Evolutionary conservation across 2,329 filamentous ascomycete genomes (phyloP).

Genomic region (Fusarium buxicola): DNA sequence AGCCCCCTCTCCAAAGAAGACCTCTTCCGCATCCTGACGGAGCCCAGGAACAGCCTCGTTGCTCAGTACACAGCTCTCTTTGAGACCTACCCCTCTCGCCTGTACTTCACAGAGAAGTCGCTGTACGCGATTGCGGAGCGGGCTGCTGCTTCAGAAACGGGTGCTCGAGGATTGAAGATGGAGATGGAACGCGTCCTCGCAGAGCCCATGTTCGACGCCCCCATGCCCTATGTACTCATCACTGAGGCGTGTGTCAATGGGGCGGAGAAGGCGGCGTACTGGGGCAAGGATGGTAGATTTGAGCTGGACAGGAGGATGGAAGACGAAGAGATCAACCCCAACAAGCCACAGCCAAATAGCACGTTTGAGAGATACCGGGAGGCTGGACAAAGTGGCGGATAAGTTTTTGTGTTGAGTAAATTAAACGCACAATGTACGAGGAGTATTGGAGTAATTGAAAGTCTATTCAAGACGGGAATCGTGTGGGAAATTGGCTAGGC

Average conservation of each 20-base stretch:
- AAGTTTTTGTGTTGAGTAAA: constrained; percentile 25
- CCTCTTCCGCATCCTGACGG: constrained; percentile 88
- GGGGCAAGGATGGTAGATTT: constrained; percentile 76
- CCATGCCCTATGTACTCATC: constrained; percentile 79
- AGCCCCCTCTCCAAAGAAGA: constrained; percentile 75
- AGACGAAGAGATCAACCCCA: constrained; percentile 65
- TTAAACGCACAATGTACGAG: constrained; percentile 1
- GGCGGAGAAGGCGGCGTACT: constrained; percentile 68
- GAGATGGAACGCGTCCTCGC: constrained; percentile 83
- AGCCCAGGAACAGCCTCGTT: constrained; percentile 88
- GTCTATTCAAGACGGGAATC: constrained; percentile 23
- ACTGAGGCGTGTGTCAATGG: constrained; percentile 76
- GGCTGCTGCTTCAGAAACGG: constrained; percentile 73
- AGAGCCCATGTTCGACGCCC: constrained; percentile 85
- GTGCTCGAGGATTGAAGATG: constrained; percentile 81
- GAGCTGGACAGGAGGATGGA: constrained; percentile 76
- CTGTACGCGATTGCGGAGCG: constrained; percentile 82
- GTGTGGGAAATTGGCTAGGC: constrained; percentile 26
- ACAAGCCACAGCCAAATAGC: constrained; percentile 29
- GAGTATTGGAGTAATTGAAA: constrained; percentile 30
- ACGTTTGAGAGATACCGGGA: constrained; percentile 59
- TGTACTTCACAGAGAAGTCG: constrained; percentile 85
- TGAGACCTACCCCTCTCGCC: constrained; percentile 78
- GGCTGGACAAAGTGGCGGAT: constrained; percentile 62
- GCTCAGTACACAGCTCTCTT: constrained; percentile 92